Conservation (phyloP, 73 alveolate genomes). For the Halteria grandinella region DNA sequence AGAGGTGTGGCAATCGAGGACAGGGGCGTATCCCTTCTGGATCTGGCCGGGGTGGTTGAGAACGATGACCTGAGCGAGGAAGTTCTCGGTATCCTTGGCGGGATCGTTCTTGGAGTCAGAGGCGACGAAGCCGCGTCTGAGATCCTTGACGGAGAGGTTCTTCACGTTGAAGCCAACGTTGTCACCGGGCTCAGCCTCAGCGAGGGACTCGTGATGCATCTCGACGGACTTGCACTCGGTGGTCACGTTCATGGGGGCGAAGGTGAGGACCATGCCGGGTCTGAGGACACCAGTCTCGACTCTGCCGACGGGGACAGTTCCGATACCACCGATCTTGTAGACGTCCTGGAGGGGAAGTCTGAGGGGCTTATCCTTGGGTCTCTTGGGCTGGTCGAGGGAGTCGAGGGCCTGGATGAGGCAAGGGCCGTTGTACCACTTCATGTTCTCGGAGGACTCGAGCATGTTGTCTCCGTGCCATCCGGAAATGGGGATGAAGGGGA, state of each 20-base stretch:
- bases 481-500: constrained; percentile 93
- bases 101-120: constrained; percentile 80
- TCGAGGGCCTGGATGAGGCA: constrained; percentile 95
- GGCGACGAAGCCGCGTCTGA: constrained; percentile 81
- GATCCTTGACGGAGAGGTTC: constrained; percentile 83
- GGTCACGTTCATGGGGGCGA: constrained; percentile 86
- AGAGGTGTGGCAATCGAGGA: constrained; percentile 97
- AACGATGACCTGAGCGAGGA: constrained; percentile 92
- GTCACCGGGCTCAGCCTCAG: constrained; percentile 97
- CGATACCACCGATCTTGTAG: constrained; percentile 94
- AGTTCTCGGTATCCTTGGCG: constrained; percentile 70
- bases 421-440: constrained; percentile 98
- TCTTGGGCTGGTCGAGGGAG: constrained; percentile 88
- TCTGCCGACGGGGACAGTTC: constrained; percentile 97
- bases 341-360: constrained; percentile 96
- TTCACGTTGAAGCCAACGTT: constrained; percentile 92
- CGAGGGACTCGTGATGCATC: constrained; percentile 94
- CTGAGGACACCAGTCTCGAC: constrained; percentile 96
- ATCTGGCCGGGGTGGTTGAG: constrained; percentile 96
- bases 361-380: constrained; percentile 94
- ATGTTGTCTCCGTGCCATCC: constrained; percentile 96
- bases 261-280: constrained; percentile 89
- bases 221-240: constrained; percentile 93
- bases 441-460: constrained; percentile 87
- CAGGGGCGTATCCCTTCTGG: constrained; percentile 95